phyloP scores from a whole-genome alignment of 2,329 filamentous ascomycete genomes.

The Alternaria solani region DNA sequence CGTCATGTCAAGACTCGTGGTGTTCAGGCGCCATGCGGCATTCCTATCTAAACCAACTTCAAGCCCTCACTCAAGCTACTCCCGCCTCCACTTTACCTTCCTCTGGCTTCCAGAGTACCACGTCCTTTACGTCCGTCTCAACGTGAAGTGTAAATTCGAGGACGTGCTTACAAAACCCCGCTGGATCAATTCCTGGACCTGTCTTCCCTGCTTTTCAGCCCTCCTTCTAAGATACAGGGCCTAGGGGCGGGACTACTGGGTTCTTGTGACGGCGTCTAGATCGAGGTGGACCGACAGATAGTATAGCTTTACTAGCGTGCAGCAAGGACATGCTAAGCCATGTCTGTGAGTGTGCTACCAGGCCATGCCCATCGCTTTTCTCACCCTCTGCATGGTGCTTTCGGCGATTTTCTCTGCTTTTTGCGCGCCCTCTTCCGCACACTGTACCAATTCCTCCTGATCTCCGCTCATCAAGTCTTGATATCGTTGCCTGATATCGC shows the following conservation, averaged over 20 bases:
- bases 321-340: not conserved
- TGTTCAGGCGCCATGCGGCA: not conserved
- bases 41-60: too few relatives aligned
- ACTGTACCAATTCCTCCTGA: conserved; percentile 62
- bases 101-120: too few relatives aligned
- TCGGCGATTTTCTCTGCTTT: conserved; percentile 70
- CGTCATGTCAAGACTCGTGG: not conserved
- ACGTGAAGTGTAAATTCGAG: too few relatives aligned
- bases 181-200: too few relatives aligned
- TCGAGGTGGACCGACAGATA: not conserved
- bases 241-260: too few relatives aligned
- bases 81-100: too few relatives aligned
- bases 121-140: too few relatives aligned
- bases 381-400: conserved; percentile 54
- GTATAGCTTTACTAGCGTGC: not conserved
- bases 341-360: not conserved
- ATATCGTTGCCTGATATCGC: conserved; percentile 66
- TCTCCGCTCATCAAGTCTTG: conserved; percentile 60
- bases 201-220: too few relatives aligned
- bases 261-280: not conserved
- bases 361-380: conserved; percentile 28
- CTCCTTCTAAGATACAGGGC: too few relatives aligned
- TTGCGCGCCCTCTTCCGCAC: conserved; percentile 66
- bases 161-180: too few relatives aligned
- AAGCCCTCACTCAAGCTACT: too few relatives aligned